These are phyloP conservation scores for Testicularia cyperi DNA, from an alignment of 1,284 basidiomycete genomes.

Conservation along the genomic window DNA sequence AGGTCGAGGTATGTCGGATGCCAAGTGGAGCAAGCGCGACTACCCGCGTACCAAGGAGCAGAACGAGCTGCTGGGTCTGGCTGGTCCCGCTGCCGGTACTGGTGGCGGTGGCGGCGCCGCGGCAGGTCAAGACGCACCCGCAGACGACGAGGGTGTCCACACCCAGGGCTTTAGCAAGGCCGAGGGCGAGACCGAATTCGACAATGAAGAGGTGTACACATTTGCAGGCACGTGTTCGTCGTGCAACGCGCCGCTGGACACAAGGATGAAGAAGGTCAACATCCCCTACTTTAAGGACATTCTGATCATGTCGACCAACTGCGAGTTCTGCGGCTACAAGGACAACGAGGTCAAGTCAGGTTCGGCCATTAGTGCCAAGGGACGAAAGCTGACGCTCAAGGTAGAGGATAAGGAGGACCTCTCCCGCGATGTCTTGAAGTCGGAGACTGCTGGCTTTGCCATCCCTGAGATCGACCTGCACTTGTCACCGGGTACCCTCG, in stretches of 20 bases:
- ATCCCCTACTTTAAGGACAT: conserved; percentile 99
- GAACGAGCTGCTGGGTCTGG: conserved; percentile 77
- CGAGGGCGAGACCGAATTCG: conserved; percentile 60
- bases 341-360: conserved; percentile 98
- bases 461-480: conserved; percentile 95
- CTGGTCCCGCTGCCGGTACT: conserved; percentile 55
- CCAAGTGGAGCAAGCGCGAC: conserved; percentile 88
- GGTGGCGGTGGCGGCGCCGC: conserved; percentile 52
- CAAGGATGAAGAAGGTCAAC: conserved; percentile 91
- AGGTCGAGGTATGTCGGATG: conserved; percentile 68
- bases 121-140: conserved; percentile 59
- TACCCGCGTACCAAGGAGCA: conserved; percentile 82
- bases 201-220: conserved; percentile 80
- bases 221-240: conserved; percentile 88
- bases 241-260: conserved; percentile 80
- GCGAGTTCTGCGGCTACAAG: conserved; percentile 88
- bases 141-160: conserved; percentile 57
- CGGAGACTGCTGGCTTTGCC: conserved; percentile 74
- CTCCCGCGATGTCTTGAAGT: conserved; percentile 79
- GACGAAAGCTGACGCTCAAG: conserved; percentile 82
- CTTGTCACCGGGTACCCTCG: conserved; percentile 88
- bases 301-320: conserved; percentile 98
- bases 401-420: conserved; percentile 92
- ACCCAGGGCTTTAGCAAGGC: conserved; percentile 54
- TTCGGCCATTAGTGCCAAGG: conserved; percentile 78